Evolutionary conservation across 23 red algal genomes (phyloP), one percentile per base, ranked within the genome.

Genomic region (Agarophyton chilense): DNA sequence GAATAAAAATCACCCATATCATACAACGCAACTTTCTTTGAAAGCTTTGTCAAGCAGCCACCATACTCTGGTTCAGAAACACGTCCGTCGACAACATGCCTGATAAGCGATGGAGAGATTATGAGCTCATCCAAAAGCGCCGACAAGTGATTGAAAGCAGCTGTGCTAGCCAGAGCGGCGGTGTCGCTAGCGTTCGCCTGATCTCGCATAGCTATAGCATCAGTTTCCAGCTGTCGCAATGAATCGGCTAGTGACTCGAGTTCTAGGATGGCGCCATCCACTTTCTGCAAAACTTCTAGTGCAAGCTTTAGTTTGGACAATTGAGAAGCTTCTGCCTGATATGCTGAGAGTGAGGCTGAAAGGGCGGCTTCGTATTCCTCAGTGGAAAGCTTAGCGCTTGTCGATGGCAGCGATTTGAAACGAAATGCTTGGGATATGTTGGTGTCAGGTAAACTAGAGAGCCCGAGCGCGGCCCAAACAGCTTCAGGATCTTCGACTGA

Each of bases 1-100:
- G 78, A 64, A n/a, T 76, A 46, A 42, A 87, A 52, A 66, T 99
- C 97, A 32, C 49, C 79, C 77, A 94, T 92, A 36, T 79, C 67
- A 19, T 80, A 83, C 24, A 95, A 84, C 0, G 90, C 89, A 40
- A 92, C 80, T 45, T 99, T 95, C 43, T 95, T 96, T 6, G 83
- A 65, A 32, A 99, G 84, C 46, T 50, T 78, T 26, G 61, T 66
- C 45, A 99, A 56, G 52, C 78, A 84, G 42, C 35, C 50, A 31
- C 43, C 86, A 46, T 95, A 95, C 38, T 89, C 65, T n/a, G 22
- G 65, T 26, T 91, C 81, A 18, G 74, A 65, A 39, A 95, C 93
- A 17, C 61, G 51, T 28, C 93, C 93, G 68, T 95, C 93, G 17
- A 95, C 93, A 55, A 95, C 46, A 70, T 87, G 81, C 13, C 82